Percentiles rank a stretch among this genome's conserved stretches.
Evolutionary conservation across 1,284 basidiomycete genomes (phyloP).

Genomic region (Schizopora paradoxa): DNA sequence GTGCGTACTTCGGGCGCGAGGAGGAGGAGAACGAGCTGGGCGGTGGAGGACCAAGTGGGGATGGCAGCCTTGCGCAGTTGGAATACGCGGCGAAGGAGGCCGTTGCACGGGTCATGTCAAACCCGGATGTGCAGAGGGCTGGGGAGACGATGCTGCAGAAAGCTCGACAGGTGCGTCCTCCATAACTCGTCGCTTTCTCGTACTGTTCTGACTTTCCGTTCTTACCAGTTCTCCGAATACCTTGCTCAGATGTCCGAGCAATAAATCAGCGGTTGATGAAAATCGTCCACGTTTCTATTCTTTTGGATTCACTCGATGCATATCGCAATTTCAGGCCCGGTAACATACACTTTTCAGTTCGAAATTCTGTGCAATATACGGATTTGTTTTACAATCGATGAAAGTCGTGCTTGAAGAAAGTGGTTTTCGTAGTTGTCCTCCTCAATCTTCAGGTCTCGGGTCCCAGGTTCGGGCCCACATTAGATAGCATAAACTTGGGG

Average conservation of each 20-base stretch:
- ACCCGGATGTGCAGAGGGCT: conserved; percentile 87
- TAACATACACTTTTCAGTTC: no score
- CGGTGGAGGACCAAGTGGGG: conserved; percentile 45
- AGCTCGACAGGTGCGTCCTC: conserved; percentile 71
- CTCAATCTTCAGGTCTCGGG: no score
- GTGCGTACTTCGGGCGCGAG: conserved; percentile 90
- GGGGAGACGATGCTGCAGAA: conserved; percentile 79
- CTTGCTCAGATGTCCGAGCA: conserved; percentile 71
- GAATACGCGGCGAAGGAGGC: conserved; percentile 82
- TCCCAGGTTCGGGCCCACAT: no score
- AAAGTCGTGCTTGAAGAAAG: no score
- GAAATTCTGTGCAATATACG: no score
- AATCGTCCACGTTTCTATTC: no score
- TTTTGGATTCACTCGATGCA: no score
- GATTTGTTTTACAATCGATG: no score
- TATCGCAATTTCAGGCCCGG: no score
- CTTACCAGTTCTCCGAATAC: conserved; percentile 66
- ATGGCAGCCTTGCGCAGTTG: conserved; percentile 68
- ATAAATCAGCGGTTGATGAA: no score
- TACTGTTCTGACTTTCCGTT: conserved; percentile 9
- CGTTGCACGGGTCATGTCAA: conserved; percentile 73
- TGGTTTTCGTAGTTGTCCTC: no score
- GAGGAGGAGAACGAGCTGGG: conserved; percentile 59
- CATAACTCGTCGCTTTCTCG: conserved; percentile 1
- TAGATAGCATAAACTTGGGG: no score